phyloP scores from a whole-genome alignment of 83 land plant species.

The Picea abies region DNA sequence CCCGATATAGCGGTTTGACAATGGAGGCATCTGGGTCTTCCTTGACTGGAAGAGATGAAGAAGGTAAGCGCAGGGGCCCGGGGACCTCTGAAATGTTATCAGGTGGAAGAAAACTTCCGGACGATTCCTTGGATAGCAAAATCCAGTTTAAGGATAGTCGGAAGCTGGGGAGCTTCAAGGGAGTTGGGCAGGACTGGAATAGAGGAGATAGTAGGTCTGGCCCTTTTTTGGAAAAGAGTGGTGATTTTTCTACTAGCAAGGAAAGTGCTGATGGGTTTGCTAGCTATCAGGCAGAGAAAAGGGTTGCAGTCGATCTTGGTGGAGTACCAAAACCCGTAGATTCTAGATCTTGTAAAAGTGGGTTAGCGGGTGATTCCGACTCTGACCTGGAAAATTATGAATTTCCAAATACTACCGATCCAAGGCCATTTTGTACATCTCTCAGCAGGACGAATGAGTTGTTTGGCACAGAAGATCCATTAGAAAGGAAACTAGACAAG shows the following conservation, averaged over 20 bases:
- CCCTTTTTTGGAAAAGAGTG: conserved; percentile 12
- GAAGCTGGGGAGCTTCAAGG: conserved; percentile 20
- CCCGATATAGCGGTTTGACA: conserved; percentile 20
- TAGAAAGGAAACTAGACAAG: conserved; percentile 15
- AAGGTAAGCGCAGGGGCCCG: not conserved
- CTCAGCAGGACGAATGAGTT: conserved; percentile 17
- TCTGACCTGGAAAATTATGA: conserved; percentile 30
- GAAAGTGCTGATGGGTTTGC: conserved; percentile 20
- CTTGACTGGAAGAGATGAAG: conserved; percentile 18
- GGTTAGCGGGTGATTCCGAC: conserved; percentile 18
- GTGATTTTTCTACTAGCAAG: conserved; percentile 17
- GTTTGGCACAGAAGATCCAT: conserved; percentile 11
- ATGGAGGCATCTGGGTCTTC: conserved; percentile 28
- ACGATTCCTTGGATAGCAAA: conserved; percentile 25
- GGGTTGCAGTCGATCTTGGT: conserved; percentile 13
- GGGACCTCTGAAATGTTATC: conserved; percentile 2
- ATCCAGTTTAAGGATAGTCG: conserved; percentile 23
- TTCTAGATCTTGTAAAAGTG: conserved; percentile 30
- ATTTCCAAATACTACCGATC: conserved; percentile 18
- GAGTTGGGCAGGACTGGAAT: conserved; percentile 29
- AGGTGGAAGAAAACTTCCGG: conserved; percentile 21
- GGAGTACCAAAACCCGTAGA: conserved; percentile 15
- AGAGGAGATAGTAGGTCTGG: conserved; percentile 35
- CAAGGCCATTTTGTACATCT: conserved; percentile 29
- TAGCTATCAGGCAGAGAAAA: conserved; percentile 14